These are phyloP conservation scores for Fonsecaea pugnacius DNA, from an alignment of 2,329 filamentous ascomycete genomes.

Conservation along the genomic window DNA sequence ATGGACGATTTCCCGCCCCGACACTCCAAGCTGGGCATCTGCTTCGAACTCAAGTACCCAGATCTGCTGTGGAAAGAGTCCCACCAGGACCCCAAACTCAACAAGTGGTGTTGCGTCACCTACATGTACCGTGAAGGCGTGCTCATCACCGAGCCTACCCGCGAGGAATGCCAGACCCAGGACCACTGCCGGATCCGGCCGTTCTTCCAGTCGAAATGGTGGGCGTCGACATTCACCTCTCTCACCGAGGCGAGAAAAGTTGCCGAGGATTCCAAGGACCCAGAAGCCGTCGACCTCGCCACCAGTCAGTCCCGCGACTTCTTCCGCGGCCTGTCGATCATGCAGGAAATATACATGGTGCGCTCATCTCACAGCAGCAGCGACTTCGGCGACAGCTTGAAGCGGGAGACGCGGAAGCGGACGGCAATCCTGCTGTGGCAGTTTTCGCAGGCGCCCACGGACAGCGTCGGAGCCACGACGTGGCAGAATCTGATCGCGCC, in stretches of 20 bases:
- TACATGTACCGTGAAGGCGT: conserved; percentile 48
- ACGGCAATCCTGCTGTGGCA: conserved; percentile 54
- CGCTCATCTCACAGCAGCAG: conserved; percentile 34
- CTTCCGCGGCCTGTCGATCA: conserved; percentile 49
- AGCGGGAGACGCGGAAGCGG: conserved; percentile 40
- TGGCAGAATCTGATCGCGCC: conserved; percentile 51
- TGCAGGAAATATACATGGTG: conserved; percentile 51
- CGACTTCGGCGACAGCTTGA: conserved; percentile 39
- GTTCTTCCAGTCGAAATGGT: conserved; percentile 52
- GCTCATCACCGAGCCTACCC: conserved; percentile 36
- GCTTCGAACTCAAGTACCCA: conserved; percentile 49
- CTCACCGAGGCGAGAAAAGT: conserved; percentile 48
- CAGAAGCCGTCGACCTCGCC: conserved; percentile 40
- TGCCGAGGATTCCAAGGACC: conserved; percentile 45
- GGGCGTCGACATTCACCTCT: conserved; percentile 50
- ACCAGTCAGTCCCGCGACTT: conserved; percentile 45
- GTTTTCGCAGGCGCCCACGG: conserved; percentile 49
- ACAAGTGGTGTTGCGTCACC: conserved; percentile 51
- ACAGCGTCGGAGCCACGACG: conserved; percentile 49
- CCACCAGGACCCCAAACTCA: conserved; percentile 42
- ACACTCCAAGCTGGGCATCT: conserved; percentile 49
- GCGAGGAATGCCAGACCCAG: conserved; percentile 39
- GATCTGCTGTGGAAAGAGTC: conserved; percentile 38
- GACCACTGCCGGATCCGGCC: conserved; percentile 47
- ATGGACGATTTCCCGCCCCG: conserved; percentile 51